A percentile compares a stretch with the other conserved stretches of the same genome.
phyloP scores from a whole-genome alignment of 2,329 filamentous ascomycete species.

The Fusarium paranaense region DNA sequence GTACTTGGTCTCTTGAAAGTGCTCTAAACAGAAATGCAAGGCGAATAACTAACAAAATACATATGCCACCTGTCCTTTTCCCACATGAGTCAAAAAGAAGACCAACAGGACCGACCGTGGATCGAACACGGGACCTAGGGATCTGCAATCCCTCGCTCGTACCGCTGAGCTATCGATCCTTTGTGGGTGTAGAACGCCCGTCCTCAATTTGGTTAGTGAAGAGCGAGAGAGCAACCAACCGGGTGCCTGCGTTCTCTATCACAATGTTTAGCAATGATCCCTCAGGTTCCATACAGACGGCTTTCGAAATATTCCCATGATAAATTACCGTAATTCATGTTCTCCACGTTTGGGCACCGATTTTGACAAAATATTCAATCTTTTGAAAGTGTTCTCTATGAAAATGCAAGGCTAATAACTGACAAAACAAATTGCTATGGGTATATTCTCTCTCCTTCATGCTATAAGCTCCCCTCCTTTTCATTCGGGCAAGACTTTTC shows the following conservation, averaged over 20 bases:
- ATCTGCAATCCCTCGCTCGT: constrained; percentile 41
- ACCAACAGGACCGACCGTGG: constrained; percentile 34
- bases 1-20: too few relatives aligned
- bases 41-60: too few relatives aligned
- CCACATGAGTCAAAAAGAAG: neutral
- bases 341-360: neutral
- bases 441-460: neutral
- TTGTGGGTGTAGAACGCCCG: neutral
- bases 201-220: too few relatives aligned
- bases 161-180: constrained; percentile 41
- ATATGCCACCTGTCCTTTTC: too few relatives aligned
- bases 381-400: neutral
- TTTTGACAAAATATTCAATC: neutral
- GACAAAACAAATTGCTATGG: neutral
- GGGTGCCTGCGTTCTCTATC: too few relatives aligned
- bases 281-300: too few relatives aligned
- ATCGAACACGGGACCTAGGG: constrained; percentile 41
- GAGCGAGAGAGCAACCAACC: neutral
- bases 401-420: neutral
- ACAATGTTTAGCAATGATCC: too few relatives aligned
- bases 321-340: neutral
- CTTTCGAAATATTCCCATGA: too few relatives aligned
- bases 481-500: constrained; percentile 29
- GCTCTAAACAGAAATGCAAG: too few relatives aligned
- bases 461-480: neutral